Percentiles rank a stretch among this genome's conserved stretches.
phyloP scores from a whole-genome alignment of 2,329 filamentous ascomycete species.

The Fusarium papillatum region DNA sequence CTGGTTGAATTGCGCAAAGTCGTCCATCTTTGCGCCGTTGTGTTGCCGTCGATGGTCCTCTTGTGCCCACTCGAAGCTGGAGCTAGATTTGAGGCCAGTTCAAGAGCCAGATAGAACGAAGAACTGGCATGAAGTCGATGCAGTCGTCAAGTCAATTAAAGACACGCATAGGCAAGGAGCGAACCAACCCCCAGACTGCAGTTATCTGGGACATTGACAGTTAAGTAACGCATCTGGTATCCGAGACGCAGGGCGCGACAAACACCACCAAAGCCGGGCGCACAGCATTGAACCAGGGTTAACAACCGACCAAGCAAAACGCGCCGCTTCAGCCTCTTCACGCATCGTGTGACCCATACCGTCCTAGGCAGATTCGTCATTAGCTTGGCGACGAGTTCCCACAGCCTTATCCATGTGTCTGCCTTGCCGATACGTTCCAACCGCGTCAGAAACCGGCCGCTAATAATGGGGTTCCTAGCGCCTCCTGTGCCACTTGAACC shows the following conservation, averaged over 20 bases:
- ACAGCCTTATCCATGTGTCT: constrained; percentile 34
- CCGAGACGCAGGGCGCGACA: constrained; percentile 14
- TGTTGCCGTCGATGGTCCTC: background rate
- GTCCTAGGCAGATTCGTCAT: constrained; percentile 28
- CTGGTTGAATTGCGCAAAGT: constrained; percentile 41
- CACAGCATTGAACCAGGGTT: constrained; percentile 24
- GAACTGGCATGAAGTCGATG: constrained; percentile 14
- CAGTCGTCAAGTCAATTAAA: constrained; percentile 1
- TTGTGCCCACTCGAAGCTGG: background rate
- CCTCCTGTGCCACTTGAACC: constrained; percentile 11
- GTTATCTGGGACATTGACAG: constrained; percentile 27
- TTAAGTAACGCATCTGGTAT: constrained; percentile 41
- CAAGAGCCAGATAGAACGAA: constrained; percentile 2
- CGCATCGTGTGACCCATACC: constrained; percentile 33
- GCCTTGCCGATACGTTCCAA: constrained; percentile 36
- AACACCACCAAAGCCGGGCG: constrained; percentile 39
- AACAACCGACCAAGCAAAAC: constrained; percentile 12
- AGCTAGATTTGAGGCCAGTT: constrained; percentile 4
- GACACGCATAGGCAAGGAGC: constrained; percentile 6
- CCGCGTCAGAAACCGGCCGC: constrained; percentile 9
- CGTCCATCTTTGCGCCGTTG: constrained; percentile 40
- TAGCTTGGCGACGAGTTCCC: constrained; percentile 5
- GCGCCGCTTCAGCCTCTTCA: constrained; percentile 21
- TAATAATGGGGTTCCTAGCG: constrained; percentile 34
- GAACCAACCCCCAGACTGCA: background rate